Evolutionary conservation across 352 stramenopile species (phyloP), one percentile per base, ranked within the genome.

Genomic region (Phytopythium chamaehyphon): DNA sequence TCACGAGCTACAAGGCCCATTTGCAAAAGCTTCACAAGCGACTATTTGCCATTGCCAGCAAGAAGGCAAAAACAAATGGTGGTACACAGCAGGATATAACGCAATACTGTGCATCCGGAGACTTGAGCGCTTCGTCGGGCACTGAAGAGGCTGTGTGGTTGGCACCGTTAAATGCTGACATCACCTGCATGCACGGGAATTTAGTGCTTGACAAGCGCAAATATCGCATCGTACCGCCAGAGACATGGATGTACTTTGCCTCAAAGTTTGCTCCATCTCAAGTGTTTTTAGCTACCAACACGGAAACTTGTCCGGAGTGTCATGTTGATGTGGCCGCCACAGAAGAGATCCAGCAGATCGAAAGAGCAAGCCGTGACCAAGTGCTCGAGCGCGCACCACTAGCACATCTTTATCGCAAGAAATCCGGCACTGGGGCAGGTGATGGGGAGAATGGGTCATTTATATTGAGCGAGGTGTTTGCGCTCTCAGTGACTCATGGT

Each of bases 1-100:
- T 91, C 21, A 63, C 71, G 40, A 88, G 64, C 53, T 91, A 91
- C 61, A 91, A 91, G 59, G 38, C 39, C 2, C 65, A 88, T 16
- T 55, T 91, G 36, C 55, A 71, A 21, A 59, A 62, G 2, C 40
- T 74, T 10, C 77, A 86, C 48, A 86, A 81, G 44, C 55, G 64
- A 28, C 64, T 90, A 11, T 62, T 54, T 1, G 54, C 64, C 7
- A 51, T 47, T 33, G 58, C 66, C 38, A 33, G 9, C 28, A 68
- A 44, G 4, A 67, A 54, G 40, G 48, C 19, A 49, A 73, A 71
- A 52, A 68, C 47, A 23, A 65, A 52, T 38, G 43, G 46, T 2
- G 35, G 57, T 7, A 55, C 54, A 1, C 22, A 38, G 14, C 55
- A 61, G 37, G 38, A 74, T 2, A 2, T 61, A 1, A 56, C 55